Base-by-base conservation (phyloP, 352 stramenopile species). In the Phytopythium sindhum region DNA sequence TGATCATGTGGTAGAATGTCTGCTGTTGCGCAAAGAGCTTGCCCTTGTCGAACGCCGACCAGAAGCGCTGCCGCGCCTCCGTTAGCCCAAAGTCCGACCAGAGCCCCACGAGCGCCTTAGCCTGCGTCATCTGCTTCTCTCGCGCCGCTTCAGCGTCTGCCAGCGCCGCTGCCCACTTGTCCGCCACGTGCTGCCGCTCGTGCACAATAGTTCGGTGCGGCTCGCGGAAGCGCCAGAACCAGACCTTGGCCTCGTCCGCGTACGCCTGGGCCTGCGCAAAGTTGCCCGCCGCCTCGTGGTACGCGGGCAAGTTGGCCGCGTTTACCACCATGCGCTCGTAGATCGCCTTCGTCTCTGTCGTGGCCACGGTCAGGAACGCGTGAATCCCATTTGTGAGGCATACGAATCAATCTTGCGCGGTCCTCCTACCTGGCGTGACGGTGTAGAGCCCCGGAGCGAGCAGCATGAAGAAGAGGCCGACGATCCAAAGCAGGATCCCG, bases 11-110 rank as follows among this genome's bases (percentile, higher is more conserved):
- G 65, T 93, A 96, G 61, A 96, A 94, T 37, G 87, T 94, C 65
- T 93, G 85, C 66, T 93, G 85, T 66, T 93, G 84, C 12, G 87
- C 87, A 63, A 96, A 94, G 37, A 93, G 48, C 69, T 96, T 94
- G 73, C 87, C 87, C 55, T 80, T 85, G 37, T 94, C 87, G 65
- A 91, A 96, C 26, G 87, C 79, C 31, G 74, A 70, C 87, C 87
- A 96, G 67, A 96, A 96, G 29, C 81, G 76, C 54, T 75, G 64
- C 28, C 86, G 84, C 39, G 91, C 76, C 67, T 95, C 86, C 1
- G 82, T 69, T 60, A 95, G 71, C 23, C 83, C 86, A 63, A 90
- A 94, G 47, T 96, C 87, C 37, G 85, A 94, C 84, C 86, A 94
- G 31, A 96, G 69, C 1, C 87, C 87, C 9, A 96, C 84, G 58